Evolutionary conservation across 352 stramenopile species (phyloP).

Genomic region (Phytophthora sp.): DNA sequence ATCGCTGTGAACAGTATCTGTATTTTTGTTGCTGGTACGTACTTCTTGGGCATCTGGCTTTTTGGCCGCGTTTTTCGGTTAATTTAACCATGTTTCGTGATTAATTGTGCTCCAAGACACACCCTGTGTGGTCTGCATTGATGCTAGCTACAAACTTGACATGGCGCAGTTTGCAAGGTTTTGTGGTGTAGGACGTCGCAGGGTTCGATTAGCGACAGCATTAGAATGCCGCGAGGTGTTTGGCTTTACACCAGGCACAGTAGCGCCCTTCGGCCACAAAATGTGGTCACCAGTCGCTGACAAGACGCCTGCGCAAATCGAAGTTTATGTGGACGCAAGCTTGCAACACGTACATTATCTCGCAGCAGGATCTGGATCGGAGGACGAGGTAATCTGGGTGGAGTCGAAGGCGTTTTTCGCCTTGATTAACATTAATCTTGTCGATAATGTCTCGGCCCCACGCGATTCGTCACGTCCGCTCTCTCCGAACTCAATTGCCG

Average conservation of each 20-base stretch:
- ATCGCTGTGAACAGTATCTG: conserved; percentile 71
- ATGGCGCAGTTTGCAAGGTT: conserved; percentile 46
- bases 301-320: conserved; percentile 11
- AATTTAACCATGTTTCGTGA: conserved; percentile 2
- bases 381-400: conserved; percentile 56
- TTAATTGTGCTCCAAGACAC: conserved; percentile 29
- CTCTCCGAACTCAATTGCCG: not conserved
- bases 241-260: conserved; percentile 66
- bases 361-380: conserved; percentile 50
- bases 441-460: conserved; percentile 36
- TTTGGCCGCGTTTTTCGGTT: no score
- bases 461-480: not conserved
- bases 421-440: conserved; percentile 37
- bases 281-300: not conserved
- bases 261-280: conserved; percentile 66
- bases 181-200: conserved; percentile 60
- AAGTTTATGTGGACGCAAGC: conserved; percentile 45
- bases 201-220: conserved; percentile 63
- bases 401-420: conserved; percentile 44
- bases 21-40: conserved; percentile 61
- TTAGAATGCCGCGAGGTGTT: conserved; percentile 62
- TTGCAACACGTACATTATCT: conserved; percentile 38
- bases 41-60: no score
- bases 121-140: conserved; percentile 58
- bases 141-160: conserved; percentile 62